Conservation (phyloP, 2,329 filamentous ascomycete genomes). For the Xylaria digitata region DNA sequence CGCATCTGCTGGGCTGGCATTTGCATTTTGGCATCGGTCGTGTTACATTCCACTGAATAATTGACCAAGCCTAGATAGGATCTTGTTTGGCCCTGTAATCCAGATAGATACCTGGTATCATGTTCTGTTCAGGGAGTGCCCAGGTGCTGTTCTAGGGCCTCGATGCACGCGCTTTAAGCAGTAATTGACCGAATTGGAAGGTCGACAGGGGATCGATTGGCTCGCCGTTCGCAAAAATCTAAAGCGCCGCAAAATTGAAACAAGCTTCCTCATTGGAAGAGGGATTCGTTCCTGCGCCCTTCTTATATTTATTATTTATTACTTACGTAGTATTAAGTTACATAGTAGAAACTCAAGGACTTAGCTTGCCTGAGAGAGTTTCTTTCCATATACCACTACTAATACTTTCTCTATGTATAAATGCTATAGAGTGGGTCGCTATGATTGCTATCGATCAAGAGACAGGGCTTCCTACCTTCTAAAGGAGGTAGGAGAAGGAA, state of each 20-base stretch:
- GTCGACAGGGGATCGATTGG: conserved; percentile 21
- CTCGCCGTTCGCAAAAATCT: neutral
- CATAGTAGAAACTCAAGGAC: too few relatives aligned
- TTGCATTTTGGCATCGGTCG: neutral
- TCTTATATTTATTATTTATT: neutral
- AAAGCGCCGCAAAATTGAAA: conserved; percentile 7
- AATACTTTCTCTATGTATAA: too few relatives aligned
- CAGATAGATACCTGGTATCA: neutral
- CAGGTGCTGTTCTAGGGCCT: too few relatives aligned
- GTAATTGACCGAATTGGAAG: conserved; percentile 11
- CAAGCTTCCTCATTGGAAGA: conserved; percentile 8
- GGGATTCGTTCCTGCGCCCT: neutral
- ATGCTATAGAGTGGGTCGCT: too few relatives aligned
- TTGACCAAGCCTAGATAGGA: too few relatives aligned
- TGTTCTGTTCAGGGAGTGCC: too few relatives aligned
- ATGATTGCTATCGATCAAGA: too few relatives aligned
- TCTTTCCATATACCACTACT: too few relatives aligned
- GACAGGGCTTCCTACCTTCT: too few relatives aligned
- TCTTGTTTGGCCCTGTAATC: too few relatives aligned
- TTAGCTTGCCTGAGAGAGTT: too few relatives aligned
- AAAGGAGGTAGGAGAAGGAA: neutral
- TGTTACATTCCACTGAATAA: neutral
- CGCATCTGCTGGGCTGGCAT: neutral
- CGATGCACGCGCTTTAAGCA: neutral
- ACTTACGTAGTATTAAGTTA: too few relatives aligned